These are phyloP conservation scores for Naganishia albida DNA, from an alignment of 1,284 basidiomycete species.

Conservation along the genomic window DNA sequence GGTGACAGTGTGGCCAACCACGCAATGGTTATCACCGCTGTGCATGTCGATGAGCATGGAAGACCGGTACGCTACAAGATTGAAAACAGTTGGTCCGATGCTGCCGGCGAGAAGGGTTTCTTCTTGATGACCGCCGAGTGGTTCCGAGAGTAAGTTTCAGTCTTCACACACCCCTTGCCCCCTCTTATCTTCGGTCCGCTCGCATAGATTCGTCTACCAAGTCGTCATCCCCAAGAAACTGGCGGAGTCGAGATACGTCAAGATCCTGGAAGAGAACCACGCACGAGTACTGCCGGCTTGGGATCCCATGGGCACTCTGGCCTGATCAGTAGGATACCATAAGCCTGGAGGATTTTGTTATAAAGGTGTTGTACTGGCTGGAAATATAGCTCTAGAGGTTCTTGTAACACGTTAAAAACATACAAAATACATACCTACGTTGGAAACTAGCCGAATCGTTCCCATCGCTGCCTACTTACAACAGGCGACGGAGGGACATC, in stretches of 20 bases:
- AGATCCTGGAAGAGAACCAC: conserved; percentile 71
- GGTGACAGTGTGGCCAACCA: conserved; percentile 41
- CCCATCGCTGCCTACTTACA: too few species aligned
- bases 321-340: conserved; percentile 27
- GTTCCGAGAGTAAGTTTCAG: conserved; percentile 78
- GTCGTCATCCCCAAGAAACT: conserved; percentile 79
- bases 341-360: too few species aligned
- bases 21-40: conserved; percentile 80
- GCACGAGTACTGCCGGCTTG: conserved; percentile 72
- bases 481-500: too few species aligned
- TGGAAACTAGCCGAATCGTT: too few species aligned
- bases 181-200: background rate
- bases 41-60: conserved; percentile 77
- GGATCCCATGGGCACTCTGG: conserved; percentile 79
- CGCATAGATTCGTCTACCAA: conserved; percentile 77
- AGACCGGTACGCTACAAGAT: conserved; percentile 85
- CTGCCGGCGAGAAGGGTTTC: conserved; percentile 78
- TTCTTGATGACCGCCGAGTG: conserved; percentile 88
- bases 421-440: too few species aligned
- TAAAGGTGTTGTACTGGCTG: too few species aligned
- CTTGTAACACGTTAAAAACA: too few species aligned
- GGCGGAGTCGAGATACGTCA: conserved; percentile 74
- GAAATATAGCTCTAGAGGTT: too few species aligned
- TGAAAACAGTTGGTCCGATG: conserved; percentile 92
- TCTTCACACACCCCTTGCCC: conserved; percentile 30